A percentile compares a stretch with the other conserved stretches of the same genome.
These are phyloP conservation scores for Aureobasidium leucospermi DNA, from an alignment of 2,329 filamentous ascomycete species.

Conservation along the genomic window DNA sequence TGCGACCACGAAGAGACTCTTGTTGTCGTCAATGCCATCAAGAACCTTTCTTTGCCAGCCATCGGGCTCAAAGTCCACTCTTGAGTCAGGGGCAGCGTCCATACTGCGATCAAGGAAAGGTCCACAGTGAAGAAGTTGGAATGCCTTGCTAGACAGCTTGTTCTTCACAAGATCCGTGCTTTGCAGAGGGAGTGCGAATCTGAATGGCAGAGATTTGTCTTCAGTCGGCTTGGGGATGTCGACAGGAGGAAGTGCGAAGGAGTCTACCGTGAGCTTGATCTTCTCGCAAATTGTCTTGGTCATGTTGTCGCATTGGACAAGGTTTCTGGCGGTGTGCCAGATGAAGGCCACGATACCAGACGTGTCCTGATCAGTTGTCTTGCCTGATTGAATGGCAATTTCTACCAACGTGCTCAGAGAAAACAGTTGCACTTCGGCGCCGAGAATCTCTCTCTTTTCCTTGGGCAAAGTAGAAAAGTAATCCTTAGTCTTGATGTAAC, in stretches of 20 bases:
- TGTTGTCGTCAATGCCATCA: conserved; percentile 62
- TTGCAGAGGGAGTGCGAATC: conserved; percentile 30
- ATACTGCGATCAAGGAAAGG: conserved; percentile 71
- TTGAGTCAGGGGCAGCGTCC: conserved; percentile 58
- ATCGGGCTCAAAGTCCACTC: conserved; percentile 67
- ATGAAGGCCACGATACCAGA: conserved; percentile 39
- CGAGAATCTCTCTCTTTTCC: conserved; percentile 33
- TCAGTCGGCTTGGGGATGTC: conserved; percentile 24
- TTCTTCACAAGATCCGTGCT: conserved; percentile 20
- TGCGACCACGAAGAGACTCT: conserved; percentile 67
- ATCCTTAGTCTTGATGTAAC: conserved; percentile 44
- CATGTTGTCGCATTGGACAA: conserved; percentile 32
- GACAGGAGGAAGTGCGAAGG: conserved; percentile 33
- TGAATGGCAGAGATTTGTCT: conserved; percentile 40
- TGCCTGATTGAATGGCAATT: conserved; percentile 41
- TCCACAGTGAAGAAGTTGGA: conserved; percentile 62
- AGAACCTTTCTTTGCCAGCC: conserved; percentile 69
- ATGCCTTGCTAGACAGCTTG: conserved; percentile 44
- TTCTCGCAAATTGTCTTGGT: conserved; percentile 35
- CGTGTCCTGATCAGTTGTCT: conserved; percentile 26
- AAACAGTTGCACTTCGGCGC: conserved; percentile 42
- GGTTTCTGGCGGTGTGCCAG: conserved; percentile 37
- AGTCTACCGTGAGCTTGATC: conserved; percentile 31
- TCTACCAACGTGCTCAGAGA: conserved; percentile 42
- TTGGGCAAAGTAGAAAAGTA: conserved; percentile 40